Conservation (phyloP, 495 filamentous ascomycete genomes). For the Neurospora sp. region DNA sequence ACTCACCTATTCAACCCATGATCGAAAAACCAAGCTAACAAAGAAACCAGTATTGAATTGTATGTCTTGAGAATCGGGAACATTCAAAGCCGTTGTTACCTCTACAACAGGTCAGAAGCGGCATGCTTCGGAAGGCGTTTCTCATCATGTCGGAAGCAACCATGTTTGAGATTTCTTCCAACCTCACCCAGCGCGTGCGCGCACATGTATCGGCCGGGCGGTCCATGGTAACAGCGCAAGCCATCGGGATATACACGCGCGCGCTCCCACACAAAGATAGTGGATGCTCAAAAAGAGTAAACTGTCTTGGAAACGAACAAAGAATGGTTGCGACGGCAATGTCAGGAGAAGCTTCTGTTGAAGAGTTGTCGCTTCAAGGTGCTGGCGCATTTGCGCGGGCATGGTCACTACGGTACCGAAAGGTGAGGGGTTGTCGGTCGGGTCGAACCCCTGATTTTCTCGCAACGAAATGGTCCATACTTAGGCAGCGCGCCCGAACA, state of each 20-base stretch:
- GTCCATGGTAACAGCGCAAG: neutral
- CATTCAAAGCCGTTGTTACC: neutral
- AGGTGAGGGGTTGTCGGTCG: neutral
- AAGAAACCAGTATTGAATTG: too few species aligned
- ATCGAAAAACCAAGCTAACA: too few species aligned
- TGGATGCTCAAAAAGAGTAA: neutral
- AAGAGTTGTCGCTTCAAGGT: neutral
- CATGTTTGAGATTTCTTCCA: neutral
- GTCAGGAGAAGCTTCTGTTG: neutral
- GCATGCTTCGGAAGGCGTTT: neutral
- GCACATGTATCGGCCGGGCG: too few species aligned
- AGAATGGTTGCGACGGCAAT: neutral
- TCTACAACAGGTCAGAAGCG: neutral
- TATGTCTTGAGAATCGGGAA: neutral
- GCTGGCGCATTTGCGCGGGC: neutral
- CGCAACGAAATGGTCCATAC: neutral
- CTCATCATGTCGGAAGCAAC: neutral
- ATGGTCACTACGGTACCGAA: neutral
- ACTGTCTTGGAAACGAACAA: neutral
- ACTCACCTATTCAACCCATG: too few species aligned
- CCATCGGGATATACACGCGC: neutral
- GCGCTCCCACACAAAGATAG: neutral
- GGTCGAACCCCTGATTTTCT: neutral
- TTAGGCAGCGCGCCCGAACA: neutral
- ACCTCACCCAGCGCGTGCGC: neutral